Conservation (phyloP, 257 asterid genomes). For the Fraxinus anomala region DNA sequence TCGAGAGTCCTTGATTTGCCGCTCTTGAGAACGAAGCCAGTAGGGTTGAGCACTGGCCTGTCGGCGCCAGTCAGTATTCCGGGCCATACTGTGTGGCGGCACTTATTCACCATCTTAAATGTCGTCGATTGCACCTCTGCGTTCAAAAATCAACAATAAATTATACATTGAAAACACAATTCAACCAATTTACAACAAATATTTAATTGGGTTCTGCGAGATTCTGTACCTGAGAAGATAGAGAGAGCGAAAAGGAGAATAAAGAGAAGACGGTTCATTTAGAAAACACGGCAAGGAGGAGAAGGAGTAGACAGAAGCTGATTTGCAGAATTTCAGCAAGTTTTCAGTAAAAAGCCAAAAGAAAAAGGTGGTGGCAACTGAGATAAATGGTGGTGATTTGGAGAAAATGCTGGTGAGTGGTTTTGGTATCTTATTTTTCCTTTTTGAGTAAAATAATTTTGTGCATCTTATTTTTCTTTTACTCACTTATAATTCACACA, state of each 20-base stretch:
- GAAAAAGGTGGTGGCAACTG: constrained; percentile 14
- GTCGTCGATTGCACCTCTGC: constrained; percentile 68
- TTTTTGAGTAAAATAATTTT: too few species aligned
- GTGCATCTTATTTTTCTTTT: too few species aligned
- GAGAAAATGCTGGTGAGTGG: background rate
- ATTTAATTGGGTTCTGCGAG: background rate
- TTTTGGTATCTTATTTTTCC: too few species aligned
- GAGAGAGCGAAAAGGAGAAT: constrained; percentile 43
- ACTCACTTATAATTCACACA: too few species aligned
- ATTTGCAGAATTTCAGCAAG: constrained; percentile 13
- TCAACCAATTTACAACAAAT: background rate
- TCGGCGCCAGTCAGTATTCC: constrained; percentile 89
- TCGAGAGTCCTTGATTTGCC: constrained; percentile 69
- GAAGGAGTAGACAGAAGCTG: background rate
- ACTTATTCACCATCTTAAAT: constrained; percentile 82
- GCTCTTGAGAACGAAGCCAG: constrained; percentile 67
- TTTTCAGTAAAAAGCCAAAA: background rate
- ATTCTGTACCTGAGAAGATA: constrained; percentile 44
- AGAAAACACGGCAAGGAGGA: background rate
- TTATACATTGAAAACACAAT: background rate
- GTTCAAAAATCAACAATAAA: constrained; percentile 3
- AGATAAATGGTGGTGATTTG: background rate
- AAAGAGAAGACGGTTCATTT: background rate
- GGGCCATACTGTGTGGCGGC: constrained; percentile 90
- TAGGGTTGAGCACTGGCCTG: constrained; percentile 57